Evolutionary conservation across 805 yeast genomes (phyloP), one percentile per base, ranked within the genome.

Genomic region (Candida cerambycidarum): DNA sequence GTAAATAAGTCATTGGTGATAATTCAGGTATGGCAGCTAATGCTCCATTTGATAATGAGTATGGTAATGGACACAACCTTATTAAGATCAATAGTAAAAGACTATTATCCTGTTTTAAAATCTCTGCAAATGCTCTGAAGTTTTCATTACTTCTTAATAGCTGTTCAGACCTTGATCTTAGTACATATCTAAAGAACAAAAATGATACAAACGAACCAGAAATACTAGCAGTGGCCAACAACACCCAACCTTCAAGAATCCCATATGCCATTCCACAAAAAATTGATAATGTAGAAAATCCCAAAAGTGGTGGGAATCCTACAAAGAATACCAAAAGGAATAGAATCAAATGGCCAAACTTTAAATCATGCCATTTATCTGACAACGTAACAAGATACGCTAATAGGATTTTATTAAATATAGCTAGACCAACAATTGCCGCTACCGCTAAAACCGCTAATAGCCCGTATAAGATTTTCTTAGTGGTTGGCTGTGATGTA

Each of bases 41-140:
- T 0, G 96, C 97, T 3, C 97, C 97, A 56, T 92, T 92, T 0
- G 93, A 83, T 24, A 92, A 67, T 2, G 97, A 89, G 59, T 89
- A 93, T 0, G 98, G 98, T 54, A 92, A 75, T 0, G 99, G 99
- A 53, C 97, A 89, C 44, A 92, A 62, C 42, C 97, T 71, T 21
- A 92, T 75, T 57, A 92, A 69, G 40, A 85, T 77, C 41, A 92
- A 62, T 17, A 93, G 63, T 49, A 81, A 59, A 44, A 89, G 75
- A 14, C 70, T 61, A n/a, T 43, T 38, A 42, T 79, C 77, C 44
- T 88, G 95, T 51, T 76, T 80, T 45, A 92, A 61, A 4, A 88
- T 85, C 42, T 82, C 80, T 0, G 87, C 75, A 48, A 93, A 76
- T 0, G 95, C 88, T 50, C 82, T 76, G 50, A 93, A 79, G 46